Conservation (phyloP, 1,139 yeast species). For the Arxiozyma bovina region DNA sequence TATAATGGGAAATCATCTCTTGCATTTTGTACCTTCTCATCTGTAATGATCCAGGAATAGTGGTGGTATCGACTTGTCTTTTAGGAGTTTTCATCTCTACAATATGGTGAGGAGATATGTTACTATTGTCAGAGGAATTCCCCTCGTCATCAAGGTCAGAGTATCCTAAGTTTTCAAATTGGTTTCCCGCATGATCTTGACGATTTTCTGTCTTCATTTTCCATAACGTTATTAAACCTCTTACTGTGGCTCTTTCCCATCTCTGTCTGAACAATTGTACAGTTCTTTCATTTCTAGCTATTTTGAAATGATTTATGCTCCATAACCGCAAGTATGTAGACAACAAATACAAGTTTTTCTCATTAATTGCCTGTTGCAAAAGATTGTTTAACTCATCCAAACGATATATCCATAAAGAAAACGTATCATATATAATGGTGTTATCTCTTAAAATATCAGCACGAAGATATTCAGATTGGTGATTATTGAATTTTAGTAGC, state of each 20-base stretch:
- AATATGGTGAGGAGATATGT: background rate
- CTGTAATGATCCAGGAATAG: constrained; percentile 33
- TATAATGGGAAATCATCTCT: constrained; percentile 30
- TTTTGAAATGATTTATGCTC: constrained; percentile 30
- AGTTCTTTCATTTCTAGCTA: constrained; percentile 29
- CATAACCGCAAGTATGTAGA: constrained; percentile 26
- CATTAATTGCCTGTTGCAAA: constrained; percentile 7
- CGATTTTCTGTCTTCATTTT: constrained; percentile 6
- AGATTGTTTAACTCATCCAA: background rate
- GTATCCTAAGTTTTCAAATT: background rate
- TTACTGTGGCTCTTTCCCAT: constrained; percentile 33
- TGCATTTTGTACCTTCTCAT: constrained; percentile 29
- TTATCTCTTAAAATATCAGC: background rate
- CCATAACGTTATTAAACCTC: constrained; percentile 33
- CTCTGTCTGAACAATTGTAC: constrained; percentile 28
- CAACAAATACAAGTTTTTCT: constrained; percentile 17
- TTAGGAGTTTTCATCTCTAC: background rate
- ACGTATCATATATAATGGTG: background rate
- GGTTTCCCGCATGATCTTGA: background rate
- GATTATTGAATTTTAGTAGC: constrained; percentile 15
- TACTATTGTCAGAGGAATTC: background rate
- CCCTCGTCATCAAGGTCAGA: background rate
- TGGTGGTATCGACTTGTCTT: constrained; percentile 8
- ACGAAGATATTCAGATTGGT: background rate
- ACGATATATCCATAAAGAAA: constrained; percentile 5